Evolutionary conservation across 192 early-diverging fungal species (phyloP), one percentile per base, ranked within the genome.

Genomic region (Backusella morwellensis): DNA sequence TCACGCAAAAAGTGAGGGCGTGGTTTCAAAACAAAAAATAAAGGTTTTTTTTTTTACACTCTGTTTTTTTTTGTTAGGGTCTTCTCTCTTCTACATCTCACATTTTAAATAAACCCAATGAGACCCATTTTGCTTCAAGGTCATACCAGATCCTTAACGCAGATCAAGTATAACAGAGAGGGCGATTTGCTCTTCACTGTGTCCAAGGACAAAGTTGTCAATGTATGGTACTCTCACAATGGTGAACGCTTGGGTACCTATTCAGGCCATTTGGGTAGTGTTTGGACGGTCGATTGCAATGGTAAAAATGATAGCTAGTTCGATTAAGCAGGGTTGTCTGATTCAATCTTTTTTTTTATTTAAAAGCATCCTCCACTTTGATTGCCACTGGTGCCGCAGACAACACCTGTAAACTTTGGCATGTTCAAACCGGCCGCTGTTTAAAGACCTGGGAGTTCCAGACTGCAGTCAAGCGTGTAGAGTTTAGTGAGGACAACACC

Each of bases 111-210:
- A 52, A 35, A 23, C 14, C 14, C n/a, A 42, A 83, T 92, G 95
- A 88, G 93, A 83, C 98, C 98, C 42, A 97, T 98, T 87, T 89
- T 99, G 66, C 90, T 98, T 75, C 93, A 95, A 89, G 98, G 98
- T 66, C 98, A 99, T 87, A 91, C 90, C 66, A 95, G 98, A 88
- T 92, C 98, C 44, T 86, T 99, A 76, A 99, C 98, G 44, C 96
- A 96, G 82, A 92, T 99, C 85, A 95, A 95, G 83, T 99, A 98
- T 92, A 99, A 99, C 90, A 80, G 88, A 40, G 98, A 98, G 81
- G 98, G 98, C 50, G 98, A 99, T 85, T 89, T 99, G 73, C 85
- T 99, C 68, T 97, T 99, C 87, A 94, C 96, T 7, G 92, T 91
- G 68, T 91, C 95, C 41, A 99, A 99, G 86, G 98, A 99, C 90